Conservation (phyloP, 345 rosid species). For the Sonneratia alba region DNA sequence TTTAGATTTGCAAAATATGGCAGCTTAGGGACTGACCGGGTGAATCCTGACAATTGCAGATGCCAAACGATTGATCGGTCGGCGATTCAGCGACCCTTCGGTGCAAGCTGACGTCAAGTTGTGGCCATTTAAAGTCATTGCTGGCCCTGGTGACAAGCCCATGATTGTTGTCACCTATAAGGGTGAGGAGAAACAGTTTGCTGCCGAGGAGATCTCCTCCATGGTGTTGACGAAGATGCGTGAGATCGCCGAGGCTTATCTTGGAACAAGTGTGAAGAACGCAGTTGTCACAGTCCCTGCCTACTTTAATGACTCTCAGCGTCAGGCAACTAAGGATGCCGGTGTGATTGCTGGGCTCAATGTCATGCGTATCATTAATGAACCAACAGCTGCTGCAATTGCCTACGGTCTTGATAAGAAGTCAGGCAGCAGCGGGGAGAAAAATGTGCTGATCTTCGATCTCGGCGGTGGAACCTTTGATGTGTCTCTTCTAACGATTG, state of each 20-base stretch:
- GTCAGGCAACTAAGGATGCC: constrained; percentile 22
- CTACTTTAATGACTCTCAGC: constrained; percentile 22
- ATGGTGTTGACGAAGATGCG: constrained; percentile 22
- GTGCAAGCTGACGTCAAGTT: constrained; percentile 20
- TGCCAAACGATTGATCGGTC: constrained; percentile 22
- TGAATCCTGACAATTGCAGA: constrained; percentile 5
- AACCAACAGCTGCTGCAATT: constrained; percentile 26
- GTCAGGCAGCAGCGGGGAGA: constrained; percentile 18
- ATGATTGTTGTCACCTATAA: constrained; percentile 18
- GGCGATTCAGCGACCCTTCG: constrained; percentile 20
- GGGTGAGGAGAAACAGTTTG: constrained; percentile 15
- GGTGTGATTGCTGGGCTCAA: constrained; percentile 23
- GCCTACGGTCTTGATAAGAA: constrained; percentile 27
- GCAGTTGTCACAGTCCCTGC: constrained; percentile 24
- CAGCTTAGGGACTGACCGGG: neutral
- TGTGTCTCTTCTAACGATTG: constrained; percentile 12
- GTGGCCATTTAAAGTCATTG: constrained; percentile 20
- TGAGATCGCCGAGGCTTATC: constrained; percentile 24
- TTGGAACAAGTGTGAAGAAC: constrained; percentile 15
- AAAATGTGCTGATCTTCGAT: constrained; percentile 21
- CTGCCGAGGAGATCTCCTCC: constrained; percentile 17
- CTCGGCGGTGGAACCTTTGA: constrained; percentile 14
- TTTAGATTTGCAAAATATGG: neutral
- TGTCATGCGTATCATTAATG: constrained; percentile 23
- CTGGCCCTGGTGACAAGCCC: constrained; percentile 15